phyloP scores from a whole-genome alignment of 139 green algal genomes.

The Coelastrella sp. region DNA sequence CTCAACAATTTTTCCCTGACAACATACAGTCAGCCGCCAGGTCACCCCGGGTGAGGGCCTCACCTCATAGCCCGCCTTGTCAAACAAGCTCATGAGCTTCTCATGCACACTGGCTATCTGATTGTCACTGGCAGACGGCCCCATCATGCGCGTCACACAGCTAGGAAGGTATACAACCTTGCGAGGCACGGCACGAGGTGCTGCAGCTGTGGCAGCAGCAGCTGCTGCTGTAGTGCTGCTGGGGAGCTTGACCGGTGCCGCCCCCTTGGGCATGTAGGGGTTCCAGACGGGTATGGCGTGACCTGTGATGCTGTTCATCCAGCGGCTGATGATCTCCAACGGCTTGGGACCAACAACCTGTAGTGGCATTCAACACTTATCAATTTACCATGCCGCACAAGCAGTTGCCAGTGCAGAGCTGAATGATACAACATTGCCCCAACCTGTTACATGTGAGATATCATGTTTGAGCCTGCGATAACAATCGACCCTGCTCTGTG shows the following conservation, averaged over 20 bases:
- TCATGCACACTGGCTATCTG: conserved; percentile 88
- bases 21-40: no score
- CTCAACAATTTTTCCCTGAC: no score
- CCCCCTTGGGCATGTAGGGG: conserved; percentile 94
- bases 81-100: conserved; percentile 92
- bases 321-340: conserved; percentile 76
- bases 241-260: conserved; percentile 54
- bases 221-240: conserved; percentile 26
- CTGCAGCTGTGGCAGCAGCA: neutral
- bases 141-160: conserved; percentile 98
- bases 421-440: neutral
- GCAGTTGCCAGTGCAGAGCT: no score
- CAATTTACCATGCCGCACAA: no score
- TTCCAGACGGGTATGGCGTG: conserved; percentile 94
- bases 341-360: conserved; percentile 81
- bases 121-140: conserved; percentile 79
- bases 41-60: neutral
- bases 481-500: no score
- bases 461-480: no score
- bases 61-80: conserved; percentile 76
- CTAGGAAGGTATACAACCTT: conserved; percentile 94
- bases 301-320: conserved; percentile 81
- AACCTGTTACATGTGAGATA: neutral
- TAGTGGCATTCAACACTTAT: neutral
- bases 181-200: conserved; percentile 55